Base-by-base conservation (phyloP, 805 yeast species). In the Komagataella kurtzmanii region DNA sequence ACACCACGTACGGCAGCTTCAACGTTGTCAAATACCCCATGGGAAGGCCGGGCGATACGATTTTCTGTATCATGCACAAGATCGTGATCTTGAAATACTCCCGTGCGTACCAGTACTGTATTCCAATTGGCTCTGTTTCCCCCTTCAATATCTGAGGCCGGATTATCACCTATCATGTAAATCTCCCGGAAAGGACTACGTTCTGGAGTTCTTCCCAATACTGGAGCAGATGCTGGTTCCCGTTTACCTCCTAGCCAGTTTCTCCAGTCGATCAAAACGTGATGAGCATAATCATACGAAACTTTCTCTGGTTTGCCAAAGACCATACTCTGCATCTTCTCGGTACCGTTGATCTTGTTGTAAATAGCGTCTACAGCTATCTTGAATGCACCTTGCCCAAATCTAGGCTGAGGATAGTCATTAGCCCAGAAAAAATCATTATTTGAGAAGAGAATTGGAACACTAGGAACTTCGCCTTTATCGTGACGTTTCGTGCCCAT, bases 81-180 rank as follows among this genome's bases (percentile, higher is more conserved):
- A 55, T 81, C 86, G 24, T 70, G 71, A 55, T 82, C 88, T 54
- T 73, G 71, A 63, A 80, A 93, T 3, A 93, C 98, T 0, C 99
- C 99, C 0, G 97, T 86, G 55, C 82, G 73, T 23, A 93, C 88
- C 47, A 93, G 74, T 44, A 88, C 77, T 10, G 93, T 81, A 49
- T 84, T 80, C 98, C 98, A 93, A 3, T 97, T 96, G 62, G 83
- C 81, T 49, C 71, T 70, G 58, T 85, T 83, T 5, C 96, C 99
- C 0, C 99, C 99, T 52, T 75, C 74, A 51, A 93, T 93, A 63
- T 93, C 99, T 50, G 89, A 79, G 24, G 83, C 93, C 3, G 97
- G 98, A 65, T 93, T 93, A 67, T 93, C 99, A 24, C 99, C 99
- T 43, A 93, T 88, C 99, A 93, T 93, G 67, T 75, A 90, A 1